A percentile compares a stretch with the other conserved stretches of the same genome.
Evolutionary conservation across 495 filamentous ascomycete genomes (phyloP).

Genomic region (Trichoderma virens): DNA sequence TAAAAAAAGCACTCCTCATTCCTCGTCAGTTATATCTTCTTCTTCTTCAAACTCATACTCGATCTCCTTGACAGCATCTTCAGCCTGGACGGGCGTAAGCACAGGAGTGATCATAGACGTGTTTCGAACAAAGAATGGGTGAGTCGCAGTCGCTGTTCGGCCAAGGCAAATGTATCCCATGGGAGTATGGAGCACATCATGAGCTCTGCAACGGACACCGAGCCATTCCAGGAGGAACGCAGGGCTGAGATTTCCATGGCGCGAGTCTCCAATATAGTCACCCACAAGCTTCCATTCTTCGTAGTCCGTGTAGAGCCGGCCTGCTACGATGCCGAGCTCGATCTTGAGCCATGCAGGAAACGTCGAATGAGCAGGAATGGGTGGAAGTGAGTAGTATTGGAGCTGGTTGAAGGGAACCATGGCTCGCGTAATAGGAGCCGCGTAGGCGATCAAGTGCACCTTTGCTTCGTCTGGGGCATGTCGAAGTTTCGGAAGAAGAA

Average conservation of each 20-base stretch:
- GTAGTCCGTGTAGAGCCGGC: conserved; percentile 48
- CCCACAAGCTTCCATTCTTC: conserved; percentile 18
- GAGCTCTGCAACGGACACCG: not conserved
- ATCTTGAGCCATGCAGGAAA: conserved; percentile 39
- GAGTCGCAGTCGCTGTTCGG: not conserved
- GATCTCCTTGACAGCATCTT: not conserved
- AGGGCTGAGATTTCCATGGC: no score
- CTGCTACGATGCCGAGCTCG: conserved; percentile 48
- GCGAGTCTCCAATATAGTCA: not conserved
- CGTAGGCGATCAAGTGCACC: conserved; percentile 41
- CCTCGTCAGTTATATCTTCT: not conserved
- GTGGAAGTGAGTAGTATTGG: conserved; percentile 37
- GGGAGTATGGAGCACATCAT: not conserved
- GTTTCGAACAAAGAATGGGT: not conserved
- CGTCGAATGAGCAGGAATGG: conserved; percentile 28
- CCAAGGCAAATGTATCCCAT: not conserved
- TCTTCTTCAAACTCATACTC: not conserved
- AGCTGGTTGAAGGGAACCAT: conserved; percentile 49
- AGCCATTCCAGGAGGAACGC: not conserved
- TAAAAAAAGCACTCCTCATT: no score
- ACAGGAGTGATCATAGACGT: not conserved
- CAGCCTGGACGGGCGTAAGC: not conserved
- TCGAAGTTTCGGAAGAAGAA: conserved; percentile 34
- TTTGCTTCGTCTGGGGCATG: not conserved
- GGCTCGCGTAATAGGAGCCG: conserved; percentile 41